phyloP scores from a whole-genome alignment of 23 red algal species.

The Gracilaria caudata region DNA sequence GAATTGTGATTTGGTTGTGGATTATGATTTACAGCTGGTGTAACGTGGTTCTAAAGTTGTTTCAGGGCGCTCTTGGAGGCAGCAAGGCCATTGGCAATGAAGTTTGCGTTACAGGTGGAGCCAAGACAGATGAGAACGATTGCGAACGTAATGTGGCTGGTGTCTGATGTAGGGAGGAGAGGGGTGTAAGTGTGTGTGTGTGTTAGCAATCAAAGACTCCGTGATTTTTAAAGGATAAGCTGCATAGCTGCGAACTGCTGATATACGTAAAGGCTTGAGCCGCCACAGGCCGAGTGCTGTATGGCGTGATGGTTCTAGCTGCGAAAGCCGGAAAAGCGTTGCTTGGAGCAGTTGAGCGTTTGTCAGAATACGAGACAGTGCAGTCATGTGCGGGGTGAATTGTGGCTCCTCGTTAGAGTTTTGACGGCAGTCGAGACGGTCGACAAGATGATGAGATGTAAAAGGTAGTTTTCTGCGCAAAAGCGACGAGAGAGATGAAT shows the following conservation, averaged over 20 bases:
- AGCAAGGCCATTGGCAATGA: background rate
- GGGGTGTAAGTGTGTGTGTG: background rate
- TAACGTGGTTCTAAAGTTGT: background rate
- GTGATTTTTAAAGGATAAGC: background rate
- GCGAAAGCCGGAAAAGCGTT: no score
- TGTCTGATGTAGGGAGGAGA: background rate
- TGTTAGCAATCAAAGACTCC: background rate
- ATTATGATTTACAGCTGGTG: slow-evolving; percentile 9
- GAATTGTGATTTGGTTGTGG: slow-evolving; percentile 1
- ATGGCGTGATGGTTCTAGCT: no score
- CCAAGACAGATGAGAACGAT: background rate
- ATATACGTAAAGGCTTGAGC: no score
- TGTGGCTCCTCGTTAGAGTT: no score
- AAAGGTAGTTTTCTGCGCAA: no score
- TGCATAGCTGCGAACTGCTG: background rate
- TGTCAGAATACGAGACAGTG: background rate
- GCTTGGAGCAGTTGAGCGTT: background rate
- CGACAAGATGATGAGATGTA: no score
- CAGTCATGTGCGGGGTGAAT: no score
- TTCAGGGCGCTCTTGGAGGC: background rate
- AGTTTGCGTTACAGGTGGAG: background rate
- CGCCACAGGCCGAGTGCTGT: no score
- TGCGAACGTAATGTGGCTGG: background rate
- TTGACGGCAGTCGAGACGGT: no score
- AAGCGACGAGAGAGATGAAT: no score